phyloP scores from a whole-genome alignment of 352 stramenopile genomes.

The Pythium brassicae region DNA sequence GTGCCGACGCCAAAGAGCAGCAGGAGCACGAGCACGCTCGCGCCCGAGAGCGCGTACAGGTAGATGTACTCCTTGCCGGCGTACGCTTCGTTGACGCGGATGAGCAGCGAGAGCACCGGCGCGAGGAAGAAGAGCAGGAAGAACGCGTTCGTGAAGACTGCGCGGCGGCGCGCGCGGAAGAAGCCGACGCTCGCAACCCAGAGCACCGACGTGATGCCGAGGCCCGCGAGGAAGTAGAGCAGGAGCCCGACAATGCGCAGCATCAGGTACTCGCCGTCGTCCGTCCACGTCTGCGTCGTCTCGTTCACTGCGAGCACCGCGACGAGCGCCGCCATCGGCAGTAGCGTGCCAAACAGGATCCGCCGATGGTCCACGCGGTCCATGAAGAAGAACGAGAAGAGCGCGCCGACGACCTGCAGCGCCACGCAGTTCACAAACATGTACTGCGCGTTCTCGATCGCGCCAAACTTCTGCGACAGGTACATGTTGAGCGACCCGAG shows the following conservation, averaged over 20 bases:
- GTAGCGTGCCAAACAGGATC: conserved; percentile 62
- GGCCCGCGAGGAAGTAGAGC: conserved; percentile 78
- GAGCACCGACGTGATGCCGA: conserved; percentile 50
- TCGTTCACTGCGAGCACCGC: no score
- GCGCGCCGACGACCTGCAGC: conserved; percentile 48
- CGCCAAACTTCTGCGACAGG: conserved; percentile 16
- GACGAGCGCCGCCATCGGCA: conserved; percentile 27
- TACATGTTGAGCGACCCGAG: conserved; percentile 59
- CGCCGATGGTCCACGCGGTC: conserved; percentile 74
- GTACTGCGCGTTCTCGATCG: conserved; percentile 31
- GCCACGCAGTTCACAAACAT: conserved; percentile 56
- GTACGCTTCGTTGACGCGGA: conserved; percentile 30
- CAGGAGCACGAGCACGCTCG: conserved; percentile 32
- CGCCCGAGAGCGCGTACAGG: conserved; percentile 46
- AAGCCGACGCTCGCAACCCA: conserved; percentile 65
- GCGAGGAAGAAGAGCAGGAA: conserved; percentile 58
- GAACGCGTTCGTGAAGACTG: conserved; percentile 41
- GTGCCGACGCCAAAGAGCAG: conserved; percentile 52
- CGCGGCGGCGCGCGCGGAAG: conserved; percentile 52
- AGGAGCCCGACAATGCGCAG: conserved; percentile 32
- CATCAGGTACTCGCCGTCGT: conserved; percentile 36
- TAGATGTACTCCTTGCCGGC: conserved; percentile 46
- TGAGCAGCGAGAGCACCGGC: conserved; percentile 28
- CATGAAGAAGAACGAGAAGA: conserved; percentile 77
- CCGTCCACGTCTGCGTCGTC: no score